Evolutionary conservation across 352 stramenopile species (phyloP).

Genomic region (Globisporangium heterothallicum): DNA sequence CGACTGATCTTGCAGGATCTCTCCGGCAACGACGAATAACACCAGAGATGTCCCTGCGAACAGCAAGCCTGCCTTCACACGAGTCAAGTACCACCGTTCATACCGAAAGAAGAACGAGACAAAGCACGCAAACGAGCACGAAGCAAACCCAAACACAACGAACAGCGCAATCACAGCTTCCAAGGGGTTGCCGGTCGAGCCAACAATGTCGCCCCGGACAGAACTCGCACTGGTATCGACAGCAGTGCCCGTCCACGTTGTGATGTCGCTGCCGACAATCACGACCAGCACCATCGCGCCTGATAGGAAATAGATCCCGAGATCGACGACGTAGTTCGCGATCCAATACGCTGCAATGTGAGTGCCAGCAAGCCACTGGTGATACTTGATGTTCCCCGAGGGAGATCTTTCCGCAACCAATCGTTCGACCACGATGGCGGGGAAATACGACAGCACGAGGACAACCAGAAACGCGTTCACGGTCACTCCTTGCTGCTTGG

Average conservation of each 20-base stretch:
- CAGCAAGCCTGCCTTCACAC: slow-evolving; percentile 52
- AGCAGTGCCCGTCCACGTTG: neutral
- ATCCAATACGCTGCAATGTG: slow-evolving; percentile 91
- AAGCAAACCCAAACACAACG: slow-evolving; percentile 50
- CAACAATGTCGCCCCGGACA: too few species aligned
- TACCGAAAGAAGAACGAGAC: slow-evolving; percentile 57
- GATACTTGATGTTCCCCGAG: slow-evolving; percentile 86
- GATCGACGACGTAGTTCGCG: slow-evolving; percentile 90
- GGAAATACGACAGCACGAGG: slow-evolving; percentile 88
- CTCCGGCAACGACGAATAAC: slow-evolving; percentile 23
- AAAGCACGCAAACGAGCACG: slow-evolving; percentile 62
- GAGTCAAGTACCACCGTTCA: slow-evolving; percentile 40
- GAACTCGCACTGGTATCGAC: too few species aligned
- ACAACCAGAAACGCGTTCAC: slow-evolving; percentile 40
- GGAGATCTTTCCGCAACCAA: slow-evolving; percentile 89
- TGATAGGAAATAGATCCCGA: slow-evolving; percentile 80
- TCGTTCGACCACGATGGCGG: slow-evolving; percentile 87
- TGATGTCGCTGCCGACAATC: neutral
- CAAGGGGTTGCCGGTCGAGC: too few species aligned
- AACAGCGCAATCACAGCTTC: slow-evolving; percentile 49
- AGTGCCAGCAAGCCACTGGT: slow-evolving; percentile 88
- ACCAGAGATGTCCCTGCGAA: slow-evolving; percentile 33
- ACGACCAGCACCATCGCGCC: slow-evolving; percentile 26
- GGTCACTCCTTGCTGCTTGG: slow-evolving; percentile 27
- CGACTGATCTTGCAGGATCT: slow-evolving; percentile 33